Evolutionary conservation across 495 filamentous ascomycete species (phyloP).

Genomic region (Aspergillus mulundensis): DNA sequence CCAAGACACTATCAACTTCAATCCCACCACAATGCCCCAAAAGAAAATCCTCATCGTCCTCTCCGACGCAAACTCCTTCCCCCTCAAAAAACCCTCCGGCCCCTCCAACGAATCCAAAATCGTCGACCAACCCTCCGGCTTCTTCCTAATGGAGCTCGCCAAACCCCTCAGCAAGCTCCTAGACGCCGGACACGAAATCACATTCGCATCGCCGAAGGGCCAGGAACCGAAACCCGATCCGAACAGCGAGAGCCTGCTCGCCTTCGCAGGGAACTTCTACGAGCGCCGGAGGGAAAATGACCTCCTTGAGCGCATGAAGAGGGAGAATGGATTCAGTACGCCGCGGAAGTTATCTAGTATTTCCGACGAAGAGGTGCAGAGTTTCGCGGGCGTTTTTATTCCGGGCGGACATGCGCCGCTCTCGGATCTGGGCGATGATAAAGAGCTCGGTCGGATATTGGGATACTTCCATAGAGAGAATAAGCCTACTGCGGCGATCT

Average conservation of each 20-base stretch:
- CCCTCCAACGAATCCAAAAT: slow-evolving; percentile 21
- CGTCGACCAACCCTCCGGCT: slow-evolving; percentile 36
- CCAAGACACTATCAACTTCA: no score
- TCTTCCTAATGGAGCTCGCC: slow-evolving; percentile 44
- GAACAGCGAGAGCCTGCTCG: slow-evolving; percentile 31
- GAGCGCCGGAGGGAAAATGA: slow-evolving; percentile 34
- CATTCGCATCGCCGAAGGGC: slow-evolving; percentile 36
- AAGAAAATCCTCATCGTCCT: slow-evolving; percentile 43
- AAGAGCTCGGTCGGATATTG: slow-evolving; percentile 36
- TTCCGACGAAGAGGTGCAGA: slow-evolving; percentile 24
- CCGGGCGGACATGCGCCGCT: slow-evolving; percentile 42
- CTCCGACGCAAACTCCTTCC: slow-evolving; percentile 34
- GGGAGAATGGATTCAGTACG: slow-evolving; percentile 27
- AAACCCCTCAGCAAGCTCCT: slow-evolving; percentile 38
- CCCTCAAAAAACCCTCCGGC: slow-evolving; percentile 28
- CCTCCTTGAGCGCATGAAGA: slow-evolving; percentile 35
- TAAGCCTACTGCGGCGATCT: slow-evolving; percentile 38
- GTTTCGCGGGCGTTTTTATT: slow-evolving; percentile 36
- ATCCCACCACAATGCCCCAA: slow-evolving; percentile 9
- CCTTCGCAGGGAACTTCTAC: slow-evolving; percentile 39
- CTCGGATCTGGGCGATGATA: slow-evolving; percentile 31
- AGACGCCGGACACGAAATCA: slow-evolving; percentile 32
- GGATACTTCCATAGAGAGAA: slow-evolving; percentile 30
- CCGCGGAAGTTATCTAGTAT: background rate
- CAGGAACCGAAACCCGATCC: slow-evolving; percentile 33